These are phyloP conservation scores for Albizia julibrissin DNA, from an alignment of 306 rosid genomes.

Conservation along the genomic window DNA sequence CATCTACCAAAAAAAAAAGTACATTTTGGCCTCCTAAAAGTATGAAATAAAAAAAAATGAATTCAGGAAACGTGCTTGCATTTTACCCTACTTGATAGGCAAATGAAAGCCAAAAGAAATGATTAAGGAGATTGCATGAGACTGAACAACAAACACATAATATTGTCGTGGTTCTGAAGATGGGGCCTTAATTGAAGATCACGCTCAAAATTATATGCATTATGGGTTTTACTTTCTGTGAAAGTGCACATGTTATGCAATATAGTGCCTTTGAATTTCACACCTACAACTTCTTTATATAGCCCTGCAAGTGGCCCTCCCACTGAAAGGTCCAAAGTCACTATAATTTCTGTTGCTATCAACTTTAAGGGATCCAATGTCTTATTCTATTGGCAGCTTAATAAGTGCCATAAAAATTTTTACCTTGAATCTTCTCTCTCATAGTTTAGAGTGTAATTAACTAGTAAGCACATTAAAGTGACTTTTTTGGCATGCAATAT, in stretches of 20 bases:
- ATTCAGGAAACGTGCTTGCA: background rate
- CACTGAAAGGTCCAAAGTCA: conserved; percentile 16
- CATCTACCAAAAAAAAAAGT: background rate
- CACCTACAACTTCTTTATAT: conserved; percentile 13
- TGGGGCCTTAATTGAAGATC: conserved; percentile 34
- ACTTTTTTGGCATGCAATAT: background rate
- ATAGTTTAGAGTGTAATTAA: background rate
- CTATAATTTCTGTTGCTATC: conserved; percentile 17
- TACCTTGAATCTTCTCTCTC: no score
- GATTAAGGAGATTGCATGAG: conserved; percentile 17
- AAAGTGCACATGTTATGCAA: conserved; percentile 19
- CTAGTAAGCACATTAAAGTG: background rate
- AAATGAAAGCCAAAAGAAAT: conserved; percentile 10
- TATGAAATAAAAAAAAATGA: background rate
- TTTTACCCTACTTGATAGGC: background rate
- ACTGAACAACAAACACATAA: conserved; percentile 14
- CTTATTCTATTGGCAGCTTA: background rate
- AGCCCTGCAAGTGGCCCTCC: background rate
- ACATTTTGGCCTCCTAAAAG: background rate
- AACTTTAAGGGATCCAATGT: conserved; percentile 9
- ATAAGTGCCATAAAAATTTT: background rate
- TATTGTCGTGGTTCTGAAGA: background rate
- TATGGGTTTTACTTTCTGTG: conserved; percentile 14
- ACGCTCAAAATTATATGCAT: conserved; percentile 24
- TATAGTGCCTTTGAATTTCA: conserved; percentile 11